Percentiles rank a stretch among this genome's conserved stretches.
phyloP scores from a whole-genome alignment of 441 rosid genomes.

The Erodium chrysanthum region DNA sequence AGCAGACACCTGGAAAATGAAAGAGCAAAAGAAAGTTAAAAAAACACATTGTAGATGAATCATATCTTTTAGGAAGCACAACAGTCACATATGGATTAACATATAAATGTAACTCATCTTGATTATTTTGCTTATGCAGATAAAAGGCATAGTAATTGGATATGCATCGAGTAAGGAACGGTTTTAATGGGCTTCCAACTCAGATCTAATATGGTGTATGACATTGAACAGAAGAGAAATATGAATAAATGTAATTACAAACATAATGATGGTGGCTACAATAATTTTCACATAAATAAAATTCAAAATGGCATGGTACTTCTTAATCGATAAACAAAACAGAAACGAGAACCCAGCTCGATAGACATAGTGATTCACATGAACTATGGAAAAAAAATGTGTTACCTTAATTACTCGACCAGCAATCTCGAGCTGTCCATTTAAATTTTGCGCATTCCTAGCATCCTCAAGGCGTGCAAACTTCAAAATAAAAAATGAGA shows the following conservation, averaged over 20 bases:
- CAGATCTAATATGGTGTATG: too few relatives aligned
- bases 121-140: too few relatives aligned
- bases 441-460: constrained; percentile 71
- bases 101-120: background rate
- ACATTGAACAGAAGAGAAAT: too few relatives aligned
- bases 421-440: constrained; percentile 89
- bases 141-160: too few relatives aligned
- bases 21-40: constrained; percentile 11
- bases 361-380: background rate
- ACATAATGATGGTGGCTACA: background rate
- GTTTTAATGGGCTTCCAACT: too few relatives aligned
- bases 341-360: background rate
- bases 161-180: too few relatives aligned
- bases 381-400: background rate
- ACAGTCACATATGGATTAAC: background rate
- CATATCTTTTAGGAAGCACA: background rate
- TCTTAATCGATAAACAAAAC: background rate
- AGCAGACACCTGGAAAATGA: constrained; percentile 63
- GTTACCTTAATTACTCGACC: constrained; percentile 87
- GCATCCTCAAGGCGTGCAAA: constrained; percentile 97
- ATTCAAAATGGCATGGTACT: background rate
- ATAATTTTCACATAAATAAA: background rate
- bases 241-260: too few relatives aligned
- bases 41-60: background rate
- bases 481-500: constrained; percentile 30